A percentile compares a stretch with the other conserved stretches of the same genome.
These are phyloP conservation scores for Saturnispora besseyi DNA, from an alignment of 805 yeast species.

Conservation along the genomic window DNA sequence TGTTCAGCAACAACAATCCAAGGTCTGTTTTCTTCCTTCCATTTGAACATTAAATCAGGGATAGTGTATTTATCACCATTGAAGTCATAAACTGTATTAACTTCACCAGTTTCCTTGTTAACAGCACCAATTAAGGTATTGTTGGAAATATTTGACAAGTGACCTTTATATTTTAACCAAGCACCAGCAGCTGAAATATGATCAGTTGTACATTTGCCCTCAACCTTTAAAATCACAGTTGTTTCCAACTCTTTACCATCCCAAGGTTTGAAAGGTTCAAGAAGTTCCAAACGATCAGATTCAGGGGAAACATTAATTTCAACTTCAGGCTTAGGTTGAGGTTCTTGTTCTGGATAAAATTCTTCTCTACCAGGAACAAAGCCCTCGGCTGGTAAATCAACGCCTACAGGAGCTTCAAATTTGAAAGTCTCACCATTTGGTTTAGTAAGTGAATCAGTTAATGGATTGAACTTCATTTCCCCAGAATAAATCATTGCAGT, in stretches of 20 bases:
- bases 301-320: conserved; percentile 55
- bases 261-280: conserved; percentile 87
- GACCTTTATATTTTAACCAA: conserved; percentile 98
- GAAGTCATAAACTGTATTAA: conserved; percentile 79
- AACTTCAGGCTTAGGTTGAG: conserved; percentile 46
- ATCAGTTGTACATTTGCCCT: conserved; percentile 97
- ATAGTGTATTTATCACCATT: conserved; percentile 72
- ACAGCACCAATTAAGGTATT: conserved; percentile 96
- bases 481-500: conserved; percentile 95
- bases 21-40: conserved; percentile 77
- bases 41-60: conserved; percentile 94
- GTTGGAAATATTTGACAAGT: conserved; percentile 87
- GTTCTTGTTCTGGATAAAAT: conserved; percentile 49
- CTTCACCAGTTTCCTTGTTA: conserved; percentile 94
- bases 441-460: conserved; percentile 82
- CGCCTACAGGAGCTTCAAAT: conserved; percentile 81
- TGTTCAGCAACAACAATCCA: conserved; percentile 98
- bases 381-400: conserved; percentile 82
- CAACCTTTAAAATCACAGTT: conserved; percentile 76
- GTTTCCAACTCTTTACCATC: conserved; percentile 73
- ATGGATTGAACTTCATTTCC: conserved; percentile 92
- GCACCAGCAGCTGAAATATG: conserved; percentile 98
- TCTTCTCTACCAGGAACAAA: conserved; percentile 75
- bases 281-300: conserved; percentile 85
- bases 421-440: conserved; percentile 85